Evolutionary conservation across 805 yeast species (phyloP).

Genomic region (Barnettozyma wickerhamii): DNA sequence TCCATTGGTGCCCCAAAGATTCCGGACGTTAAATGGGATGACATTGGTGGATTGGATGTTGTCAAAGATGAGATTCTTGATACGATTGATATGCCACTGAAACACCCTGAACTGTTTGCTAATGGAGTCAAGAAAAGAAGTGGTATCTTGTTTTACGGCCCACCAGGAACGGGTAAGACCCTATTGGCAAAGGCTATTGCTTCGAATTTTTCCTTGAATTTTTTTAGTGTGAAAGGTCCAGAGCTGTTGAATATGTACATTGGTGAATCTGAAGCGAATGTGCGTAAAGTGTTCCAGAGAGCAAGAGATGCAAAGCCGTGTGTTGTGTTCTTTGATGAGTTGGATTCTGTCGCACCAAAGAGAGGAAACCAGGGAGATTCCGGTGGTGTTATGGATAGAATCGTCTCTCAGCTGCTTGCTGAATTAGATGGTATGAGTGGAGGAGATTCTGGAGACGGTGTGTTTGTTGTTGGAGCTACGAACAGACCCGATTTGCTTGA

Average conservation of each 20-base stretch:
- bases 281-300: conserved; percentile 85
- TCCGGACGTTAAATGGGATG: conserved; percentile 95
- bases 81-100: conserved; percentile 93
- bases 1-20: conserved; percentile 96
- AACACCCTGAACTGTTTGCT: conserved; percentile 84
- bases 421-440: conserved; percentile 96
- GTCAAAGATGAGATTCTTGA: conserved; percentile 92
- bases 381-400: conserved; percentile 98
- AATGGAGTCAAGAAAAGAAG: conserved; percentile 90
- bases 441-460: conserved; percentile 73
- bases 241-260: conserved; percentile 95
- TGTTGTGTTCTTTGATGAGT: conserved; percentile 94
- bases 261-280: conserved; percentile 98
- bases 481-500: conserved; percentile 94
- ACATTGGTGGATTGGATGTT: conserved; percentile 89
- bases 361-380: conserved; percentile 99
- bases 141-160: conserved; percentile 94
- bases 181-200: conserved; percentile 96
- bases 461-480: conserved; percentile 98
- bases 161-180: conserved; percentile 98
- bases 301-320: conserved; percentile 98
- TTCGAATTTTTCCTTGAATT: conserved; percentile 87
- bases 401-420: conserved; percentile 90
- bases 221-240: conserved; percentile 96
- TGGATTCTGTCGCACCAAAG: conserved; percentile 97